Base-by-base conservation (phyloP, 2,329 filamentous ascomycete species). In the Capronia epimyces region DNA sequence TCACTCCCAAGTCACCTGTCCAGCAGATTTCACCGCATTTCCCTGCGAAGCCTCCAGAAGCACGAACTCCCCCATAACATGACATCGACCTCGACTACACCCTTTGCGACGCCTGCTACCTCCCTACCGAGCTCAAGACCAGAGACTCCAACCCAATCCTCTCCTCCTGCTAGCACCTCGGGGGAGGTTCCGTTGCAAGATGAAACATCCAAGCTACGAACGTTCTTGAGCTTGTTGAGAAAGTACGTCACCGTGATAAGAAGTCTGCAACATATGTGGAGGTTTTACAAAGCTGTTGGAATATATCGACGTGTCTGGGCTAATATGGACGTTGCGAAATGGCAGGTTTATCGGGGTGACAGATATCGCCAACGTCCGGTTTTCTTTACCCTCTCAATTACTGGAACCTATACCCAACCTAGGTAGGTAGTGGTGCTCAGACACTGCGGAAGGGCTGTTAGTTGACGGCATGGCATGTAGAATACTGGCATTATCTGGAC, bases 401-500 rank as follows among this genome's bases (percentile, higher is more conserved):
- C 80, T 98, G 64, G 93, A 98, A 69, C 93, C 93, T 29, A 94
- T 88, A 3, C 93, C 93, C 46, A 98, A 98, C 69, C 76, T 98
- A 66, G 80, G 80, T 82, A 74, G 58, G 72, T 15, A 60, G 18
- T 16, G 15, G 22, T 3, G 5, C 20, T 22, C 10, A 16, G 29
- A 18, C 22, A 18, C 15, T 5, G 13, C 7, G 15, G 37, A 37
- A 40, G 43, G 27, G 15, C 20, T 2, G 37, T 36, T 45, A 42
- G 58, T 44, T 64, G 52, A 46, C 18, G 25, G 29, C 8, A 46
- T n/a, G 25, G 29, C 8, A 31, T 44, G 46, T 62, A 82, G 93
- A 98, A 74, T 98, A 97, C 73, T 98, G 93, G 93, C 94, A 94
- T 65, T 98, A 98, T 66, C 78, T 98, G 67, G 93, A 98, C 70